phyloP scores from a whole-genome alignment of 768 basidiomycete genomes.

The Clathrus columnatus region DNA sequence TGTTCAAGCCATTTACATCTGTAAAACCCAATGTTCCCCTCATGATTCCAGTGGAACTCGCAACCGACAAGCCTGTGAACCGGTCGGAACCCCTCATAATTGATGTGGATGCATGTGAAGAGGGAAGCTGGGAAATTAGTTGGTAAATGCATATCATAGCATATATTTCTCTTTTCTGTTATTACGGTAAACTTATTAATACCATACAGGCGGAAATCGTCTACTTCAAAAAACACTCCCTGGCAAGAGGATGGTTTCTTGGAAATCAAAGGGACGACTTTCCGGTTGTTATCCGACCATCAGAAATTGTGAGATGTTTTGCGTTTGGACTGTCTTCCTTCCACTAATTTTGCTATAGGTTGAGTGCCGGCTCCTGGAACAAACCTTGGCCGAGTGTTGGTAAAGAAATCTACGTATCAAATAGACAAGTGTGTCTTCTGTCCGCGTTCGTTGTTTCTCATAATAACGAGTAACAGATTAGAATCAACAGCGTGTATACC shows the following conservation, averaged over 20 bases:
- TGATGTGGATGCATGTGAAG: not conserved
- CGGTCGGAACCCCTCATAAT: not conserved
- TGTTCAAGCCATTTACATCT: not conserved
- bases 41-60: not conserved
- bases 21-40: not conserved
- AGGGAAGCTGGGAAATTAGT: not conserved
- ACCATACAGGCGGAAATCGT: constrained; percentile 18
- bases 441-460: not conserved
- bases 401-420: constrained; percentile 42
- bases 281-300: constrained; percentile 15
- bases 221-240: constrained; percentile 21
- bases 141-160: not conserved
- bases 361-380: constrained; percentile 56
- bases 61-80: not conserved
- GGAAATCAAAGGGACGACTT: constrained; percentile 14
- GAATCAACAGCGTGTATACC: too few species aligned
- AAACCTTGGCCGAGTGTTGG: constrained; percentile 37
- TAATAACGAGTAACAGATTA: not conserved
- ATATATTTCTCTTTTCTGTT: too few species aligned
- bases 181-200: not conserved
- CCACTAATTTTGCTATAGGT: constrained; percentile 28
- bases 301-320: constrained; percentile 12
- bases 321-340: not conserved
- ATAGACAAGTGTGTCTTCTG: constrained; percentile 40
- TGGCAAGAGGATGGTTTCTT: constrained; percentile 22